Evolutionary conservation across 208 protist species (phyloP), one percentile per base, ranked within the genome.

Genomic region (Sergeia podlipaevii): DNA sequence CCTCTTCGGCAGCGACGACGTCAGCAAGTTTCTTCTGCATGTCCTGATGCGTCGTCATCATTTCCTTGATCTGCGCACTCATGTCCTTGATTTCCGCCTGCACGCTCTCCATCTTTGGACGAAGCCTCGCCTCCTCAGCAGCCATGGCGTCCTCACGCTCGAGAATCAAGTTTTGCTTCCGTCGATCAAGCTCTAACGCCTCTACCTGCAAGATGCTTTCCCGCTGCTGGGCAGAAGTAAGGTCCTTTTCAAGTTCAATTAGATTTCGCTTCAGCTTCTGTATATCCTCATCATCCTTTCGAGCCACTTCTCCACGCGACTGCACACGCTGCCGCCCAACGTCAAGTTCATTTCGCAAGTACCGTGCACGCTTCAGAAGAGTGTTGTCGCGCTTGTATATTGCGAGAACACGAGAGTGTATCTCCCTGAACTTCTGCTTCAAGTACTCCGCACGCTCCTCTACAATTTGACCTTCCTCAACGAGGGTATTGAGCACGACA

Each of bases 371-470:
- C 49, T 93, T 93, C 34, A 97, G 65, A 8, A 97, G 70, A 33
- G 79, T 68, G 52, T 90, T 91, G 64, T 97, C 91, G 20, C 89
- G 80, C 55, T 85, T 90, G 71, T 97, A 97, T 17, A 95, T 90
- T 24, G 65, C 42, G 7, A 97, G 74, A 11, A 97, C 88, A 29
- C 82, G 82, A 8, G 70, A 74, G 69, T 97, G 88, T 24, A 97
- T 56, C 11, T 95, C 77, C 32, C 77, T 89, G 60, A 95, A 97
- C 50, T 81, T 80, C 44, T 87, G 62, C 48, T 93, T 89, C 29
- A 97, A 69, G 45, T 85, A 89, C 17, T 91, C 74, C 2, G 85
- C 78, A 5, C 91, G 76, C 63, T 95, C 88, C 36, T 93, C 82
- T 13, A 83, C 65, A 18, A 97, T 74, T 29, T 86, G 80, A 3